These are phyloP conservation scores for Penicillium sp. DNA, from an alignment of 2,329 filamentous ascomycete species.

Conservation along the genomic window DNA sequence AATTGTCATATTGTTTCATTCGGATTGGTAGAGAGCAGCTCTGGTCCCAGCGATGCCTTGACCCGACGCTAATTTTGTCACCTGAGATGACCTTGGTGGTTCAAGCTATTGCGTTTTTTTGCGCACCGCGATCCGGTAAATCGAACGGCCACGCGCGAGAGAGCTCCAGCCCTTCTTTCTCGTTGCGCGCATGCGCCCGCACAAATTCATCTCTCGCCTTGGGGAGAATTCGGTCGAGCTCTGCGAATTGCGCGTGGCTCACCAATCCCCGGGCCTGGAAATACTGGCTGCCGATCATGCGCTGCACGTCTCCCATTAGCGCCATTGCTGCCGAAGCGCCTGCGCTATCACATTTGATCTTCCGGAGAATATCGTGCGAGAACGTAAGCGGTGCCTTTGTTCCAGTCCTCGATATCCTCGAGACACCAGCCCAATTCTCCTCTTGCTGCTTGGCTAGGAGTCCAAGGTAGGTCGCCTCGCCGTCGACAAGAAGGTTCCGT, in stretches of 20 bases:
- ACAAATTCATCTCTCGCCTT: no score
- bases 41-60: slow-evolving; percentile 6
- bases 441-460: slow-evolving; percentile 32
- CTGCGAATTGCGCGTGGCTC: slow-evolving; percentile 3
- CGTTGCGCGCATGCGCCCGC: slow-evolving; percentile 11
- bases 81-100: slow-evolving; percentile 1
- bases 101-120: slow-evolving; percentile 3
- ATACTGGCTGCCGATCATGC: slow-evolving; percentile 25
- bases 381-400: not conserved
- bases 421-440: slow-evolving; percentile 28
- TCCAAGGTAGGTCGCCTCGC: slow-evolving; percentile 34
- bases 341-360: slow-evolving; percentile 33
- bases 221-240: slow-evolving; percentile 7
- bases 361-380: slow-evolving; percentile 18
- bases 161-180: slow-evolving; percentile 10
- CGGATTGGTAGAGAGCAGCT: not conserved
- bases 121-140: slow-evolving; percentile 2
- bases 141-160: slow-evolving; percentile 18
- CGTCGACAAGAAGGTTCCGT: slow-evolving; percentile 40
- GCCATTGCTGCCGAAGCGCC: slow-evolving; percentile 30
- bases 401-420: slow-evolving; percentile 20
- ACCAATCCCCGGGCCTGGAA: slow-evolving; percentile 16
- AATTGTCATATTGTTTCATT: slow-evolving; percentile 1
- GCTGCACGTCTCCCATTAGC: slow-evolving; percentile 32
- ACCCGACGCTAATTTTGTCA: slow-evolving; percentile 2